Evolutionary conservation across 2,329 filamentous ascomycete species (phyloP).

Genomic region (Drechslera avenae): DNA sequence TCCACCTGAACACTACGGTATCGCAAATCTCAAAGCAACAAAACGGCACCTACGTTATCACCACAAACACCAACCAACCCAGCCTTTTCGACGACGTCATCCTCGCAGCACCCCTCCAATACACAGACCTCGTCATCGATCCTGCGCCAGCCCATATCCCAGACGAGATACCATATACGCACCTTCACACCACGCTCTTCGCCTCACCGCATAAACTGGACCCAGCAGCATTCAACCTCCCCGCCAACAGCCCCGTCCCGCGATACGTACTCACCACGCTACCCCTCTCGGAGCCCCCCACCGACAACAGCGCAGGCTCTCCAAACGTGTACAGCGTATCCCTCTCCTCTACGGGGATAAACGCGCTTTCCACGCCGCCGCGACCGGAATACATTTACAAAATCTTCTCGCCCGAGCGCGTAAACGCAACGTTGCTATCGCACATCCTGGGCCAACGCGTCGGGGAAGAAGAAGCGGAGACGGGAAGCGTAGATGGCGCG

Average conservation of each 20-base stretch:
- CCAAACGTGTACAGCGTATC: slow-evolving; percentile 87
- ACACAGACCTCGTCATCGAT: slow-evolving; percentile 66
- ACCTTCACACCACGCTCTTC: slow-evolving; percentile 88
- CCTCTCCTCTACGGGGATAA: slow-evolving; percentile 67
- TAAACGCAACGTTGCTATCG: slow-evolving; percentile 55
- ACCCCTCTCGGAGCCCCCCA: slow-evolving; percentile 60
- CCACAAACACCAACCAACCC: slow-evolving; percentile 24
- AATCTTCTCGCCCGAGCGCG: slow-evolving; percentile 64
- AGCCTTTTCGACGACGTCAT: slow-evolving; percentile 75
- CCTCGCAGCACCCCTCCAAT: slow-evolving; percentile 83
- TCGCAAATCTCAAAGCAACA: slow-evolving; percentile 57
- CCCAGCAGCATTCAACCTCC: slow-evolving; percentile 72
- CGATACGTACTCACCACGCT: slow-evolving; percentile 84
- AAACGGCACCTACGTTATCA: slow-evolving; percentile 52
- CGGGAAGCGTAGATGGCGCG: slow-evolving; percentile 37
- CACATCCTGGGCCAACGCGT: slow-evolving; percentile 52
- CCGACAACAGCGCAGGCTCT: slow-evolving; percentile 61
- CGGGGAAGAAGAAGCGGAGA: slow-evolving; percentile 39
- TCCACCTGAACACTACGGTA: slow-evolving; percentile 72
- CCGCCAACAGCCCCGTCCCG: slow-evolving; percentile 64
- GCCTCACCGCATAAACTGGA: slow-evolving; percentile 76
- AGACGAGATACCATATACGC: slow-evolving; percentile 82
- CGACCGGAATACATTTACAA: slow-evolving; percentile 66
- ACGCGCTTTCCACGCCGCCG: slow-evolving; percentile 53
- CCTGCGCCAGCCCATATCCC: slow-evolving; percentile 59